Base-by-base conservation (phyloP, 371 early-diverging fungal genomes). In the Syncephalastrum racemosum region DNA sequence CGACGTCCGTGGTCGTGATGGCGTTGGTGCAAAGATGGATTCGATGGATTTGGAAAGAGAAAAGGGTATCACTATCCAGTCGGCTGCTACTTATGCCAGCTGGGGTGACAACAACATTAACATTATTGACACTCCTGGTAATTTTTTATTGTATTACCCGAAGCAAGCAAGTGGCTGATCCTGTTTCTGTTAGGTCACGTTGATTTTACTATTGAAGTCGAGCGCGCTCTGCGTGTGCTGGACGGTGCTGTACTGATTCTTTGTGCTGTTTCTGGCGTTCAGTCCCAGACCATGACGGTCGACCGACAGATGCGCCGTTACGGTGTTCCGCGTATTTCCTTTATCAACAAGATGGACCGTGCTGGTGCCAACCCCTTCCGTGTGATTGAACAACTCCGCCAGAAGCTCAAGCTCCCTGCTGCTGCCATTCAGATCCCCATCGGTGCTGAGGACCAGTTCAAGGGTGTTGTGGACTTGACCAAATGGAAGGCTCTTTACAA, bases 1-100 rank as follows among this genome's bases (percentile, higher is more conserved):
- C 72, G 97, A 97, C 70, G 99, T 98, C 44, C 91, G 95, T 58
- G 97, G 97, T 50, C 93, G 91, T 73, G 97, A 98, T 75, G 89
- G 90, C 70, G 96, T 97, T 20, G 98, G 98, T 54, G 98, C 99
- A 18, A 97, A 93, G 70, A 97, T 98, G 98, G 99, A 98, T 76
- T 96, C 93, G 48, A 97, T 98, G 97, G 97, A 97, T 49, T 83
- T 96, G 45, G 99, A 98, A 79, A 84, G 97, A 63, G 98, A 97
- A 72, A 93, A 94, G 80, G 96, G 94, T 54, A 94, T 94, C 61
- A 94, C 95, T 46, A 94, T 94, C 62, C 91, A 93, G 77, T 88
- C 88, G 22, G 95, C 95, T 19, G 93, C 95, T 19, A 93, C 94
- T 16, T 91, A 88, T 71, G 87, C 89, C 8, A 70, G 80, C 39